These are phyloP conservation scores for Nicotiana sylvestris DNA, from an alignment of 257 asterid genomes.

Conservation along the genomic window DNA sequence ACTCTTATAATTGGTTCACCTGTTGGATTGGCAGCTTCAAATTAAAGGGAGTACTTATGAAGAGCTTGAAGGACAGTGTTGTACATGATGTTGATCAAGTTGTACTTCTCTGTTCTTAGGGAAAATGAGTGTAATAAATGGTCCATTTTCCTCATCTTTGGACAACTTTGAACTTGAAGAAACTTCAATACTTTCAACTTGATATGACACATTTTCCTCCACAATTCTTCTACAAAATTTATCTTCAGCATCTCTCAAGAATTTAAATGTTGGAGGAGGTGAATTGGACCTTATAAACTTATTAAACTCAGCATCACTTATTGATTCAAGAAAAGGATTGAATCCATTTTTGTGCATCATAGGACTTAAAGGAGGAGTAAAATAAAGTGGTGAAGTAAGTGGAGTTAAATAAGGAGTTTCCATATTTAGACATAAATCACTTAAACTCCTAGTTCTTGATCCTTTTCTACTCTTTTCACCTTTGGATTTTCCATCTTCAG, in stretches of 20 bases:
- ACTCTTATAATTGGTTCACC: not conserved
- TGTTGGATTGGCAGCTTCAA: not conserved
- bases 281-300: conserved; percentile 26
- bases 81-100: conserved; percentile 11
- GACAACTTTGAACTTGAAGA: conserved; percentile 21
- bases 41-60: conserved; percentile 33
- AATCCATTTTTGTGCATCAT: not conserved
- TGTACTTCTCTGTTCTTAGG: conserved; percentile 20
- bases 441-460: conserved; percentile 38
- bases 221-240: conserved; percentile 21
- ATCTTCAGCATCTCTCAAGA: conserved; percentile 32
- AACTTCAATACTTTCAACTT: conserved; percentile 10
- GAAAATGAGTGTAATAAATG: conserved; percentile 34
- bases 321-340: conserved; percentile 31
- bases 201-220: not conserved
- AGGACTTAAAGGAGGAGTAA: conserved; percentile 69
- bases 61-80: conserved; percentile 23
- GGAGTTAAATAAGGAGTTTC: conserved; percentile 76
- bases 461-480: conserved; percentile 26
- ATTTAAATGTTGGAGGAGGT: conserved; percentile 42
- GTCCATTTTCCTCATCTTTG: conserved; percentile 29
- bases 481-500: conserved; percentile 51
- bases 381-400: conserved; percentile 50
- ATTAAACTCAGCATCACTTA: conserved; percentile 43
- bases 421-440: conserved; percentile 41